Conservation (phyloP, 768 basidiomycete genomes). For the Lactifluus subvellereus region DNA sequence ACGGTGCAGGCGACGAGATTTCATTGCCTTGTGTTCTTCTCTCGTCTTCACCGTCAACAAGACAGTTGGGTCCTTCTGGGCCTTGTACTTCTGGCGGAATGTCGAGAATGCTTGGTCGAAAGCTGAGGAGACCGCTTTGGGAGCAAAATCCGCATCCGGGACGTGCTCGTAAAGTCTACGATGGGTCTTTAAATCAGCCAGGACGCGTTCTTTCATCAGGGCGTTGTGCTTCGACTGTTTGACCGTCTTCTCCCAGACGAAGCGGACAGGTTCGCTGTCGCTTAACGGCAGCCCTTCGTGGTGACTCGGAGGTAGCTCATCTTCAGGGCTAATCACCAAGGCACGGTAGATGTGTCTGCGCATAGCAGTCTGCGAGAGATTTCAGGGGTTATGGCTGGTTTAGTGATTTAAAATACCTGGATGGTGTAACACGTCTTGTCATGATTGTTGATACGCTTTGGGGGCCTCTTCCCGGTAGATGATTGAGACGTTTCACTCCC, state of each 20-base stretch:
- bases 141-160: constrained; percentile 56
- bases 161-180: constrained; percentile 57
- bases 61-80: constrained; percentile 45
- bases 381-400: not conserved
- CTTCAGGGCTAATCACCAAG: constrained; percentile 53
- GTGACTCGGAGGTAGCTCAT: constrained; percentile 57
- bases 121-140: constrained; percentile 51
- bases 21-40: constrained; percentile 58
- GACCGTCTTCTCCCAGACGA: constrained; percentile 74
- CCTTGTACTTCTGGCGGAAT: constrained; percentile 58
- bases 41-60: constrained; percentile 44
- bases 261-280: constrained; percentile 54
- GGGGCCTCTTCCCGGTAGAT: constrained; percentile 29
- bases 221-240: constrained; percentile 71
- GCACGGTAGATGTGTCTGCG: constrained; percentile 55
- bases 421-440: constrained; percentile 63
- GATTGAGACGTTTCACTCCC: constrained; percentile 37
- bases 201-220: constrained; percentile 59
- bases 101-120: constrained; percentile 73
- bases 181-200: constrained; percentile 54
- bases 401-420: constrained; percentile 40
- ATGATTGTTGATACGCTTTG: constrained; percentile 51
- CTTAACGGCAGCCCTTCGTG: constrained; percentile 45
- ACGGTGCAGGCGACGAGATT: constrained; percentile 52
- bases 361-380: constrained; percentile 53